These are phyloP conservation scores for Schoenoplectus tabernaemontani DNA, from an alignment of 202 grass and related monocot species.

Conservation along the genomic window DNA sequence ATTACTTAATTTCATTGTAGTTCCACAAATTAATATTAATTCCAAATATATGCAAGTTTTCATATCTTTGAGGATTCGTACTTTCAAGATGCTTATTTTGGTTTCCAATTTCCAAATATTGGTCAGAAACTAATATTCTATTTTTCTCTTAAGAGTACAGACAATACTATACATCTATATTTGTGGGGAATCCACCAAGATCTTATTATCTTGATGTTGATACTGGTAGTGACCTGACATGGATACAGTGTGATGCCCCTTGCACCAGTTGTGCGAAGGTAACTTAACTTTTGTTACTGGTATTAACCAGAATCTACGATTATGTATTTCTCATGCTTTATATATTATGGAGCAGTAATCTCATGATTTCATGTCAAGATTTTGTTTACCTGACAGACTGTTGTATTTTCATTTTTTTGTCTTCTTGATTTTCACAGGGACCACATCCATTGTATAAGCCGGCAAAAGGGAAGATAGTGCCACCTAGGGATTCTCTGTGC, in stretches of 20 bases:
- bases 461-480: constrained; percentile 31
- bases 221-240: constrained; percentile 71
- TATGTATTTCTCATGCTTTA: neutral
- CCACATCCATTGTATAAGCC: constrained; percentile 75
- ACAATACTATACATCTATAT: constrained; percentile 67
- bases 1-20: neutral
- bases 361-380: neutral
- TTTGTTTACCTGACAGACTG: neutral
- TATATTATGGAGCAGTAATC: neutral
- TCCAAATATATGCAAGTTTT: neutral
- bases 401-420: neutral
- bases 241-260: constrained; percentile 80
- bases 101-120: constrained; percentile 11
- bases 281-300: neutral
- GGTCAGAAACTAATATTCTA: neutral
- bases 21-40: neutral
- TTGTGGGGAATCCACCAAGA: constrained; percentile 64
- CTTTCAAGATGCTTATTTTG: constrained; percentile 4
- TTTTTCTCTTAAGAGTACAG: constrained; percentile 39
- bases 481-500: constrained; percentile 42
- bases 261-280: constrained; percentile 83
- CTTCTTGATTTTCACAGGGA: constrained; percentile 41
- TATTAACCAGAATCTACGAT: neutral
- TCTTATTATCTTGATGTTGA: constrained; percentile 83
- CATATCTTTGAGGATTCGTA: neutral